Percentiles rank a stretch among this genome's conserved stretches.
Evolutionary conservation across 1,139 yeast genomes (phyloP).

Genomic region (Hanseniaspora uvarum): DNA sequence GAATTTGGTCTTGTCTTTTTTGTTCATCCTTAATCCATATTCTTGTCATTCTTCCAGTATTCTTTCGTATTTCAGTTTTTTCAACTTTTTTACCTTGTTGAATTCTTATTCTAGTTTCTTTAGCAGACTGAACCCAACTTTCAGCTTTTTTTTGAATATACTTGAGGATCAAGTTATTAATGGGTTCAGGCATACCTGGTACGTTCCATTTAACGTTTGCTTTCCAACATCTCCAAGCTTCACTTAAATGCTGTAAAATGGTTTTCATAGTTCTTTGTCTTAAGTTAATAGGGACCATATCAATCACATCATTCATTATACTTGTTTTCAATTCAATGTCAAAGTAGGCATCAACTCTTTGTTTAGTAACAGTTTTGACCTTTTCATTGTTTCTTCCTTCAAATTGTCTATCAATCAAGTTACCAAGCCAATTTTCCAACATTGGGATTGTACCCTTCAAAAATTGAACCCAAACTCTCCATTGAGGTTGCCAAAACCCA

Average conservation of each 20-base stretch:
- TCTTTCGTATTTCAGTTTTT: conserved; percentile 86
- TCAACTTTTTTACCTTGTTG: conserved; percentile 83
- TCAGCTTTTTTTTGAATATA: conserved; percentile 93
- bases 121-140: conserved; percentile 92
- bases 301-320: conserved; percentile 89
- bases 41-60: conserved; percentile 80
- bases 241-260: conserved; percentile 84
- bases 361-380: conserved; percentile 90
- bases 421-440: conserved; percentile 90
- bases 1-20: conserved; percentile 69
- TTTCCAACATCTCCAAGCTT: conserved; percentile 99
- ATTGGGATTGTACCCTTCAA: conserved; percentile 88
- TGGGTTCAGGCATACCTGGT: conserved; percentile 89
- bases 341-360: conserved; percentile 86
- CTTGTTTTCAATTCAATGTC: conserved; percentile 89
- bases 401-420: conserved; percentile 80
- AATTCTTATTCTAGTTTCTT: conserved; percentile 80
- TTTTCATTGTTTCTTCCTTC: conserved; percentile 93
- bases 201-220: conserved; percentile 98
- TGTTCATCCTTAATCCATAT: conserved; percentile 90
- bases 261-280: conserved; percentile 80
- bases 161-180: conserved; percentile 73
- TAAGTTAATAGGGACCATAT: conserved; percentile 93
- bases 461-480: conserved; percentile 94
- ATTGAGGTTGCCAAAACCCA: conserved; percentile 98